phyloP scores from a whole-genome alignment of 164 flowering plant genomes.

The Paratinospora sagittata region DNA sequence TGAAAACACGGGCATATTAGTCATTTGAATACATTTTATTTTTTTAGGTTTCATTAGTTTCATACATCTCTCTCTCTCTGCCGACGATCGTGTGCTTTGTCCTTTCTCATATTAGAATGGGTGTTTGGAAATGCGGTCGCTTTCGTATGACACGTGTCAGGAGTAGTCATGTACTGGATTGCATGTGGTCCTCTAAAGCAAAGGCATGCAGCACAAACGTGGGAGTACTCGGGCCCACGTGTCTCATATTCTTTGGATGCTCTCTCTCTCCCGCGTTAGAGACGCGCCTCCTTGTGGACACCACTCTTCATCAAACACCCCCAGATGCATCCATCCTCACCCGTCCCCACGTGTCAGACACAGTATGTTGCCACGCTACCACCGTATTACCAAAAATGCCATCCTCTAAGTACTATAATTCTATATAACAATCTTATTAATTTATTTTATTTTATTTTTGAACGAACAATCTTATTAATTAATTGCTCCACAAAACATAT shows the following conservation, averaged over 20 bases:
- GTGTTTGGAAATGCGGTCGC: not conserved
- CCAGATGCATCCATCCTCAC: not conserved
- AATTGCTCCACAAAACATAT: no score
- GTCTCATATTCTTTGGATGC: slow-evolving; percentile 11
- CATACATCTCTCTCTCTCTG: not conserved
- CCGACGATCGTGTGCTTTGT: not conserved
- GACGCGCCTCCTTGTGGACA: not conserved
- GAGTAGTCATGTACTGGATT: not conserved
- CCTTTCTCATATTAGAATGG: not conserved
- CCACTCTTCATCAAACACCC: slow-evolving; percentile 5
- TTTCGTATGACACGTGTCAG: slow-evolving; percentile 2
- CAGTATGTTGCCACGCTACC: not conserved
- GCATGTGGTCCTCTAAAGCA: not conserved
- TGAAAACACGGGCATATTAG: no score
- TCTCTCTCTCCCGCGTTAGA: not conserved
- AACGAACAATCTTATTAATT: no score
- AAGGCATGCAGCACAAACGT: slow-evolving; percentile 10
- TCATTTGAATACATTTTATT: no score
- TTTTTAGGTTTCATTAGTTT: no score
- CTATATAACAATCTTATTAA: no score
- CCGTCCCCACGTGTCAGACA: slow-evolving; percentile 4
- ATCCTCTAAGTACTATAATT: no score
- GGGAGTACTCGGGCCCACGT: slow-evolving; percentile 11
- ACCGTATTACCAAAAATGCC: not conserved
- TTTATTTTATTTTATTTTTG: no score